These are phyloP conservation scores for Annulohypoxylon moriforme DNA, from an alignment of 495 filamentous ascomycete genomes.

Conservation along the genomic window DNA sequence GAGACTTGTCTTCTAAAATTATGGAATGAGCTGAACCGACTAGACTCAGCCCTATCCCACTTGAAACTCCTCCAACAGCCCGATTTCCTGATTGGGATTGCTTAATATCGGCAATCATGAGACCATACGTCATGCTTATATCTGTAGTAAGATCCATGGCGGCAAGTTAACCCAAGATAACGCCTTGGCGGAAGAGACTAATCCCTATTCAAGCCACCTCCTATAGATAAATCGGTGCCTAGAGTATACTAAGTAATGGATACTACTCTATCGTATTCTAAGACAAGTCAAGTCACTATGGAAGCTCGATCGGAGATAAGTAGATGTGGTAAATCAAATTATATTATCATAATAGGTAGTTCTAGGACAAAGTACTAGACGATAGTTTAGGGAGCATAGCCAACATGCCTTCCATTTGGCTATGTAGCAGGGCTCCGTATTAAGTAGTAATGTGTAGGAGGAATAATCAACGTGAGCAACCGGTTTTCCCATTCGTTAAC, in stretches of 20 bases:
- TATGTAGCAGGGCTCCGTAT: conserved; percentile 9
- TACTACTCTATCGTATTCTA: too few species aligned
- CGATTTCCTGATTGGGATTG: not conserved
- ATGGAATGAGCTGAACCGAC: not conserved
- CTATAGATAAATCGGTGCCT: not conserved
- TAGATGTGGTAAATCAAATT: conserved; percentile 22
- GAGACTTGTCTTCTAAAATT: not conserved
- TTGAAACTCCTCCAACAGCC: not conserved
- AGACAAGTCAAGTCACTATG: not conserved
- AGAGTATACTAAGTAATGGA: not conserved
- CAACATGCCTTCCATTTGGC: conserved; percentile 14
- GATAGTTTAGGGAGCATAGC: conserved; percentile 15
- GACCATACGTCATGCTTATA: conserved; percentile 1
- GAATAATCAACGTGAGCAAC: conserved; percentile 8
- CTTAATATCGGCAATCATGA: not conserved
- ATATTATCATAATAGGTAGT: conserved; percentile 22
- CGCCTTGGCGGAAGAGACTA: not conserved
- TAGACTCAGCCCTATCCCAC: conserved; percentile 3
- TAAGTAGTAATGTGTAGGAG: conserved; percentile 16
- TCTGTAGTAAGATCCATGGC: not conserved
- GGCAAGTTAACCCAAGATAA: not conserved
- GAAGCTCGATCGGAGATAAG: not conserved
- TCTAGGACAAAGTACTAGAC: conserved; percentile 22
- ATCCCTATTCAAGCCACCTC: not conserved
- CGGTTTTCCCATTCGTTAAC: conserved; percentile 29